phyloP scores from a whole-genome alignment of 371 early-diverging fungal genomes.

The Modicella reniformis region DNA sequence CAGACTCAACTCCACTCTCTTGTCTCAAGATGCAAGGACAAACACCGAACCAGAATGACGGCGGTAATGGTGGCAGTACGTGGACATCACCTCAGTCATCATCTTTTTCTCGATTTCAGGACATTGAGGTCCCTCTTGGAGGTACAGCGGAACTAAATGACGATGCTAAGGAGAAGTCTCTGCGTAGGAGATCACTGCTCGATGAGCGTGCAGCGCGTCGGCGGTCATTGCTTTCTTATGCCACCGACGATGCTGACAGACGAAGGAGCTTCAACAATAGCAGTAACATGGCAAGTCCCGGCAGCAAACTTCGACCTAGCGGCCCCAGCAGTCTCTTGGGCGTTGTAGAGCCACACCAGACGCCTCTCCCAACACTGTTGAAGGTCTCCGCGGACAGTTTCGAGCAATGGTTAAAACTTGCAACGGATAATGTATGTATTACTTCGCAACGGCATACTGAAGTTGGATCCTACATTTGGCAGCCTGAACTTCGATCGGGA shows the following conservation, averaged over 20 bases:
- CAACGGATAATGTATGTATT: conserved; percentile 89
- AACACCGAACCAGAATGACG: conserved; percentile 8
- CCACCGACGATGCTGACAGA: conserved; percentile 28
- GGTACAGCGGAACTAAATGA: conserved; percentile 52
- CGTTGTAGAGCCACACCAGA: conserved; percentile 39
- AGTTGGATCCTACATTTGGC: neutral
- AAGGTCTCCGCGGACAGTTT: conserved; percentile 64
- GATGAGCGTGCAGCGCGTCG: conserved; percentile 50
- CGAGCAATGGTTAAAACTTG: conserved; percentile 98
- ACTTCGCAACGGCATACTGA: neutral
- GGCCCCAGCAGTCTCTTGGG: conserved; percentile 46
- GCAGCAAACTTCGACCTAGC: conserved; percentile 41
- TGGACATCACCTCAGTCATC: conserved; percentile 30
- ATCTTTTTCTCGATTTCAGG: conserved; percentile 45
- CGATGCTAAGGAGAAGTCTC: conserved; percentile 52
- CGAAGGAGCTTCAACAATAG: conserved; percentile 27
- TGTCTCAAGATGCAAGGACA: conserved; percentile 22
- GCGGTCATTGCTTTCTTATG: conserved; percentile 35
- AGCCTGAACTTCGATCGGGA: too few relatives aligned
- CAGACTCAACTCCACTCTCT: too few relatives aligned
- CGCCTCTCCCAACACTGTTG: conserved; percentile 35
- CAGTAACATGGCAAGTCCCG: conserved; percentile 22
- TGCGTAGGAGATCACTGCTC: conserved; percentile 46
- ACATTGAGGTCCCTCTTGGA: conserved; percentile 53
- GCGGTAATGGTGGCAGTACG: conserved; percentile 1